Percentiles rank a stretch among this genome's conserved stretches.
phyloP scores from a whole-genome alignment of 1,139 yeast genomes.

The Scheffersomyces segobiensis region DNA sequence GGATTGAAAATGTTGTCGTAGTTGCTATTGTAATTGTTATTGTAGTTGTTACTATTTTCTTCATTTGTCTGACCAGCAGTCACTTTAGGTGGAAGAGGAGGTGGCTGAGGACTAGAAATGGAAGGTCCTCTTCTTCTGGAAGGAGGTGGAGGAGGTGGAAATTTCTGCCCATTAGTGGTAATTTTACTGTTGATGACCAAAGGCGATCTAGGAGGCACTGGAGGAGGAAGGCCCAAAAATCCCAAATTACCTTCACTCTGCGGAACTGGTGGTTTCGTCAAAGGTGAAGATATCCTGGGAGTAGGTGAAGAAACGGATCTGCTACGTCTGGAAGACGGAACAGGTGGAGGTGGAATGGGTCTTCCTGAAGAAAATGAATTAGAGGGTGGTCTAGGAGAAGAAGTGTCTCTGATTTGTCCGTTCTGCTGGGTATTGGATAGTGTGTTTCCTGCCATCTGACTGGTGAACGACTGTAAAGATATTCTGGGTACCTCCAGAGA shows the following conservation, averaged over 20 bases:
- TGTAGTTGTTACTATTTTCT: not conserved
- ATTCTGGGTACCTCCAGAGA: slow-evolving; percentile 24
- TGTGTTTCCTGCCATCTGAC: slow-evolving; percentile 48
- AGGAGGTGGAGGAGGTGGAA: slow-evolving; percentile 49
- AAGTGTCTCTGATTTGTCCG: slow-evolving; percentile 18
- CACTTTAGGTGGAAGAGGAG: slow-evolving; percentile 39
- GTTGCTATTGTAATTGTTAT: slow-evolving; percentile 7
- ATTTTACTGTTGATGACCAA: not conserved
- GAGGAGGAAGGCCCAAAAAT: slow-evolving; percentile 18
- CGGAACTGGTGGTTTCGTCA: slow-evolving; percentile 4
- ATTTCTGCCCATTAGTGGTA: slow-evolving; percentile 2
- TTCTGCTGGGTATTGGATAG: slow-evolving; percentile 40
- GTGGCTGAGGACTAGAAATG: slow-evolving; percentile 18
- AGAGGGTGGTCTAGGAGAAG: slow-evolving; percentile 23
- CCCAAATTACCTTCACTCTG: not conserved
- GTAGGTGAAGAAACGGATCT: slow-evolving; percentile 49
- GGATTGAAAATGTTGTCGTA: not conserved
- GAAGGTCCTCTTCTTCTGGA: slow-evolving; percentile 34
- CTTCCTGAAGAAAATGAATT: slow-evolving; percentile 10
- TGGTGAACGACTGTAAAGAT: slow-evolving; percentile 42
- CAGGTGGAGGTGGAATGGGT: slow-evolving; percentile 43
- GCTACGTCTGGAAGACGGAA: slow-evolving; percentile 34
- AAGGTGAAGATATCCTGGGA: slow-evolving; percentile 26
- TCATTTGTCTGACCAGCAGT: not conserved
- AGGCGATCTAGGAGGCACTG: slow-evolving; percentile 19